phyloP scores from a whole-genome alignment of 2,329 filamentous ascomycete species.

The Penicillium sumatraense region DNA sequence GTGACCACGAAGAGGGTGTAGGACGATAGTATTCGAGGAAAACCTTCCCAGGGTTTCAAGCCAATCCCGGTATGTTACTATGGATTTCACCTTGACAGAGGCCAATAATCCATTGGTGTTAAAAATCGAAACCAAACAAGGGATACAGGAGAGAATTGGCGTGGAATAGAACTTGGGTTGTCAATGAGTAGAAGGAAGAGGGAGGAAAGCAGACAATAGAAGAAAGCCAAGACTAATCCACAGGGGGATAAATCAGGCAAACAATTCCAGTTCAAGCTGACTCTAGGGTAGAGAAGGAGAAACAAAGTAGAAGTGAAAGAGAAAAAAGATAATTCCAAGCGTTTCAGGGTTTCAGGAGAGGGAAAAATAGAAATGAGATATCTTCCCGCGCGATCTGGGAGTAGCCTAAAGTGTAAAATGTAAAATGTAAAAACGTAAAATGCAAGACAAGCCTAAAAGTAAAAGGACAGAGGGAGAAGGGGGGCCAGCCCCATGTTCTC shows the following conservation, averaged over 20 bases:
- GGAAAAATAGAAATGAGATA: neutral
- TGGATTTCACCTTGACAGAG: slow-evolving; percentile 5
- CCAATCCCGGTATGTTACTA: slow-evolving; percentile 6
- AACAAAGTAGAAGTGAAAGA: neutral
- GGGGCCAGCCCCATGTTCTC: slow-evolving; percentile 4
- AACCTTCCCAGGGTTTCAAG: neutral
- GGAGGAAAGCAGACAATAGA: neutral
- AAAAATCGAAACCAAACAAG: neutral
- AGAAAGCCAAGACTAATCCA: neutral
- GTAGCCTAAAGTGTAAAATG: slow-evolving; percentile 2
- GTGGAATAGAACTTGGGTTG: neutral
- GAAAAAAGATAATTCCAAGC: too few relatives aligned
- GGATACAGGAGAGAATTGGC: neutral
- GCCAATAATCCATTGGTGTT: slow-evolving; percentile 16
- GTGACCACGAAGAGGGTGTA: slow-evolving; percentile 11
- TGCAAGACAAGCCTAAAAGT: neutral
- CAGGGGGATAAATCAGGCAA: neutral
- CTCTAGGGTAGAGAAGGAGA: too few relatives aligned
- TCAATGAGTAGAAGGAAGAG: neutral
- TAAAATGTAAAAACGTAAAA: too few relatives aligned
- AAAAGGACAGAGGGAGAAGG: neutral
- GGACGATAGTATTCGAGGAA: neutral
- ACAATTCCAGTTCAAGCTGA: neutral
- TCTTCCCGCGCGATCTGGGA: slow-evolving; percentile 7
- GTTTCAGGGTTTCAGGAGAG: neutral